Percentiles rank a stretch among this genome's conserved stretches.
Evolutionary conservation across 2,329 filamentous ascomycete genomes (phyloP).

Genomic region (Emergomyces pasteurianus): DNA sequence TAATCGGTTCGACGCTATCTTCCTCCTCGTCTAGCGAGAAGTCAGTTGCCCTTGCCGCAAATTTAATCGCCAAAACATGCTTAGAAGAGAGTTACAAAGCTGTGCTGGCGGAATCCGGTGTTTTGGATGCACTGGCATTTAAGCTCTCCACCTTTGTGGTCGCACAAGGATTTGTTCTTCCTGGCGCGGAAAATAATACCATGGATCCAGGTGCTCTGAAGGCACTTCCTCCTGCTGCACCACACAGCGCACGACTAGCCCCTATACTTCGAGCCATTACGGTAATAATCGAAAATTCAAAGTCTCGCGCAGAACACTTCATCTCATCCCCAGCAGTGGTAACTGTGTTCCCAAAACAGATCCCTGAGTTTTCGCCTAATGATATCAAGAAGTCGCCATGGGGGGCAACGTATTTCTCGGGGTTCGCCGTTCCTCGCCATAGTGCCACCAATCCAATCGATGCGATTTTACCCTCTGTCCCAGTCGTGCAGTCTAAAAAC

Average conservation of each 20-base stretch:
- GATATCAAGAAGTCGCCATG: slow-evolving; percentile 41
- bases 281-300: slow-evolving; percentile 66
- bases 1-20: slow-evolving; percentile 43
- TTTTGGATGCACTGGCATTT: slow-evolving; percentile 66
- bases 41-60: slow-evolving; percentile 30
- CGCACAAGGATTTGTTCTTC: slow-evolving; percentile 55
- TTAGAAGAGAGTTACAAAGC: slow-evolving; percentile 57
- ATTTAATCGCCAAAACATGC: slow-evolving; percentile 51
- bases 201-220: slow-evolving; percentile 44
- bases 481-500: slow-evolving; percentile 22
- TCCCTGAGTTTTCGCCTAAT: slow-evolving; percentile 39
- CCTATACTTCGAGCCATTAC: slow-evolving; percentile 66
- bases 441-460: slow-evolving; percentile 48
- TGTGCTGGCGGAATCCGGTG: slow-evolving; percentile 56
- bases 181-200: slow-evolving; percentile 46
- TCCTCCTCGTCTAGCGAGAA: slow-evolving; percentile 42
- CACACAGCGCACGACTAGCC: slow-evolving; percentile 47
- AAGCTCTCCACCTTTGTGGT: slow-evolving; percentile 62
- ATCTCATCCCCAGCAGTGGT: slow-evolving; percentile 57
- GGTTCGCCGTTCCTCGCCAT: slow-evolving; percentile 37
- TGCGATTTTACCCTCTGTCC: slow-evolving; percentile 46
- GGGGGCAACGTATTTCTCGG: slow-evolving; percentile 42
- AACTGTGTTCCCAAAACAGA: slow-evolving; percentile 51
- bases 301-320: slow-evolving; percentile 61
- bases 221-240: slow-evolving; percentile 51